phyloP scores from a whole-genome alignment of 768 basidiomycete genomes.

The Kwoniella pini region DNA sequence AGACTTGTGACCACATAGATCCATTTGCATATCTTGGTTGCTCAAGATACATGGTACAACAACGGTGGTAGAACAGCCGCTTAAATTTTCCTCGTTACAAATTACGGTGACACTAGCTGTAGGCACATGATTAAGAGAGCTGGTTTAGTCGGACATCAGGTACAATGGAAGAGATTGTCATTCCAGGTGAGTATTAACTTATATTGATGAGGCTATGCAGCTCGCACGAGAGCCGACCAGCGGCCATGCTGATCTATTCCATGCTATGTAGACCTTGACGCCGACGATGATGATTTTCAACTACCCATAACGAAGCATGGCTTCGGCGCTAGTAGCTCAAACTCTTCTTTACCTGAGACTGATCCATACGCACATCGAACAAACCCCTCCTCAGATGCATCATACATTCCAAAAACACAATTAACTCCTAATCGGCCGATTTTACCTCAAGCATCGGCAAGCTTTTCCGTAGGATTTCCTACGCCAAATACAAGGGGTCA shows the following conservation, averaged over 20 bases:
- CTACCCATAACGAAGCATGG: background rate
- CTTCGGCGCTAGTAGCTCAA: constrained; percentile 16
- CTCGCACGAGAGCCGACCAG: background rate
- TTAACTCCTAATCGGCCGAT: constrained; percentile 30
- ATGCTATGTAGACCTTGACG: constrained; percentile 12
- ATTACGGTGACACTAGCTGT: too few species aligned
- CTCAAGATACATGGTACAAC: too few species aligned
- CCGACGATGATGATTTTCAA: constrained; percentile 18
- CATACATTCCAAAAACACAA: constrained; percentile 13
- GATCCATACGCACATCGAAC: constrained; percentile 19
- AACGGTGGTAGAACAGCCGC: too few species aligned
- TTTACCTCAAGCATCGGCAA: constrained; percentile 31
- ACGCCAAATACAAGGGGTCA: constrained; percentile 6
- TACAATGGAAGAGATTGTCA: constrained; percentile 22
- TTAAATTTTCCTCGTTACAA: too few species aligned
- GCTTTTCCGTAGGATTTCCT: constrained; percentile 29
- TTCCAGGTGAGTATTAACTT: constrained; percentile 13
- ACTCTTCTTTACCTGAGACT: constrained; percentile 30
- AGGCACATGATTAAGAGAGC: background rate
- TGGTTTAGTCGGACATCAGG: background rate
- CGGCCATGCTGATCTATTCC: background rate
- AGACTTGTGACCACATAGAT: too few species aligned
- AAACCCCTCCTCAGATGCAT: constrained; percentile 24
- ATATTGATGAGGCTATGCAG: background rate
- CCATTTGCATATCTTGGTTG: too few species aligned